These are phyloP conservation scores for Cryptosporidium muris DNA, from an alignment of 169 alveolate genomes.

Conservation along the genomic window DNA sequence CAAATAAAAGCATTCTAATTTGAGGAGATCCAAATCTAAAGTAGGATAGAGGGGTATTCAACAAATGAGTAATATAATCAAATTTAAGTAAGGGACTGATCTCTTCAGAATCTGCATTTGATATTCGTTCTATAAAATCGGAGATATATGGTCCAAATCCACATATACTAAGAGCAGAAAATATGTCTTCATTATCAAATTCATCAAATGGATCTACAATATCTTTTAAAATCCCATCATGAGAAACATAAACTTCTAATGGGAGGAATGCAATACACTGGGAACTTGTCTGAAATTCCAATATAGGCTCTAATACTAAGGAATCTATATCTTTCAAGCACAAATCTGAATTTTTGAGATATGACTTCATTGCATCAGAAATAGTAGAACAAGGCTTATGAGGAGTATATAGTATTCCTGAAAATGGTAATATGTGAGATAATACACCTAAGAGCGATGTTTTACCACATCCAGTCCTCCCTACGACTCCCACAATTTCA, in stretches of 20 bases:
- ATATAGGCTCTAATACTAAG: constrained; percentile 1
- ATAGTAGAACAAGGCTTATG: background rate
- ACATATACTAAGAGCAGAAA: constrained; percentile 46
- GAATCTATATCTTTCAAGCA: constrained; percentile 25
- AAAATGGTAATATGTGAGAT: constrained; percentile 1
- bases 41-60: background rate
- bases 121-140: background rate
- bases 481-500: constrained; percentile 42
- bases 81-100: no score
- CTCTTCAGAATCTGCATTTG: no score
- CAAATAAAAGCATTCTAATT: constrained; percentile 64
- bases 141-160: constrained; percentile 44
- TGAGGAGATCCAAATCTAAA: constrained; percentile 20
- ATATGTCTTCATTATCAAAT: background rate
- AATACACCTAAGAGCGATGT: constrained; percentile 43
- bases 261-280: constrained; percentile 36
- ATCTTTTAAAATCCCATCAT: constrained; percentile 21
- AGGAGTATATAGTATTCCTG: constrained; percentile 1
- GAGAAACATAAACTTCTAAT: constrained; percentile 30
- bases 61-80: no score
- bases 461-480: constrained; percentile 70
- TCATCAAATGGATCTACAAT: constrained; percentile 41
- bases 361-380: background rate
- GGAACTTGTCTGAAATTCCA: constrained; percentile 16
- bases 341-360: constrained; percentile 9